phyloP scores from a whole-genome alignment of 306 rosid species.

The Psophocarpus tetragonolobus region DNA sequence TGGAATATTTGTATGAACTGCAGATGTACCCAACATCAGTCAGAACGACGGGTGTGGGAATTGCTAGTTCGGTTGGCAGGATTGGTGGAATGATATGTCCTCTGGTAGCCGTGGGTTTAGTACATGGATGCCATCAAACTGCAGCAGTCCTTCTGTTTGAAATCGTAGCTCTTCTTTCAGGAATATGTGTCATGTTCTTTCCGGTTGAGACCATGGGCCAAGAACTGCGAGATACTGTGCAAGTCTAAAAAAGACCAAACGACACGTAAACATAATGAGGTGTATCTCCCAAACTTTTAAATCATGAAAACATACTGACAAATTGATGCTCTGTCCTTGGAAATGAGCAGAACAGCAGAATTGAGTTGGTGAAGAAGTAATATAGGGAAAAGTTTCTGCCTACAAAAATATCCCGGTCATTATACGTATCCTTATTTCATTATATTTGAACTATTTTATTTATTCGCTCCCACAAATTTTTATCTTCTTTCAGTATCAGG shows the following conservation, averaged over 20 bases:
- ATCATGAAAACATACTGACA: not conserved
- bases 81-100: conserved; percentile 95
- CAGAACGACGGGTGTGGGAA: conserved; percentile 90
- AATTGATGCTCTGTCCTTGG: not conserved
- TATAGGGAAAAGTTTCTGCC: not conserved
- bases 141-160: conserved; percentile 70
- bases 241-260: conserved; percentile 15
- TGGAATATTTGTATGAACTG: conserved; percentile 41
- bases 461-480: not conserved
- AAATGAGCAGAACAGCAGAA: not conserved
- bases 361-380: not conserved
- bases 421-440: not conserved
- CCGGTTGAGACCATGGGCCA: conserved; percentile 91
- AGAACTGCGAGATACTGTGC: conserved; percentile 61
- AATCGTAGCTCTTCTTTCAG: conserved; percentile 72
- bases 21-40: conserved; percentile 91
- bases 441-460: not conserved
- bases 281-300: not conserved
- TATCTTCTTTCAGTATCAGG: not conserved
- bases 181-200: conserved; percentile 71
- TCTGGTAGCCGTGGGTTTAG: conserved; percentile 82
- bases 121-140: conserved; percentile 88
- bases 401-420: not conserved
- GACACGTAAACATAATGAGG: conserved; percentile 12
- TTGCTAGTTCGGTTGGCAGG: conserved; percentile 87